phyloP scores from a whole-genome alignment of 2,329 filamentous ascomycete species.

The Kalmusia sp. region DNA sequence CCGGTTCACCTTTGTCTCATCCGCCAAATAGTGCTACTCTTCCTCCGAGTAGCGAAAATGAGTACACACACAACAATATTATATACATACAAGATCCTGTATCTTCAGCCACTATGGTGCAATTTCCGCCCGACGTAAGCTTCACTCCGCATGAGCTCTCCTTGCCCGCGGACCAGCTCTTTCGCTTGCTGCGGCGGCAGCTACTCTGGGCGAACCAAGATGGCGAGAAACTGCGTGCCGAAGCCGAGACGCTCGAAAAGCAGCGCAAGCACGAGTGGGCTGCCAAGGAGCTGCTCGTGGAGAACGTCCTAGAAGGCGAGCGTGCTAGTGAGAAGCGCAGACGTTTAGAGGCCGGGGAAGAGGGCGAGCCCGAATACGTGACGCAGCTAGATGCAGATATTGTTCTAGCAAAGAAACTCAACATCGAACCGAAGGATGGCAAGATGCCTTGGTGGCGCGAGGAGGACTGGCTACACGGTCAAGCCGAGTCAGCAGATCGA shows the following conservation, averaged over 20 bases:
- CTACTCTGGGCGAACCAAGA: constrained; percentile 76
- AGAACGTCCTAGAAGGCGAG: constrained; percentile 75
- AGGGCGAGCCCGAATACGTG: constrained; percentile 36
- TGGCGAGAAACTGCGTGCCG: constrained; percentile 66
- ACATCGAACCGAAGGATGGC: constrained; percentile 28
- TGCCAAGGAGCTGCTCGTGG: constrained; percentile 79
- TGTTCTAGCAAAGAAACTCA: constrained; percentile 38
- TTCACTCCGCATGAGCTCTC: constrained; percentile 71
- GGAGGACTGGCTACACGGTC: constrained; percentile 22
- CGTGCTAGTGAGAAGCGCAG: constrained; percentile 54
- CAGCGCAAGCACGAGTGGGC: constrained; percentile 75
- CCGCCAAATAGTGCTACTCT: constrained; percentile 31
- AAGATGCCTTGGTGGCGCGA: constrained; percentile 46
- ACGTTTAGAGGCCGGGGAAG: constrained; percentile 41
- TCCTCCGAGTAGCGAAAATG: constrained; percentile 31
- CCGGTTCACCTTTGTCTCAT: constrained; percentile 41
- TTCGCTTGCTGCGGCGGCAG: constrained; percentile 67
- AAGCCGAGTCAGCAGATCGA: constrained; percentile 2
- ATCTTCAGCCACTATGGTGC: constrained; percentile 62
- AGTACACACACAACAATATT: constrained; percentile 63
- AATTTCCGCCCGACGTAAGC: constrained; percentile 63
- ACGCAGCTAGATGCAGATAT: constrained; percentile 48
- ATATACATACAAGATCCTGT: constrained; percentile 66
- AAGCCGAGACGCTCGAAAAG: constrained; percentile 72
- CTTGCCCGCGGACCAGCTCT: constrained; percentile 71